These are phyloP conservation scores for Hypoxylon crocopeplum DNA, from an alignment of 495 filamentous ascomycete species.

Conservation along the genomic window DNA sequence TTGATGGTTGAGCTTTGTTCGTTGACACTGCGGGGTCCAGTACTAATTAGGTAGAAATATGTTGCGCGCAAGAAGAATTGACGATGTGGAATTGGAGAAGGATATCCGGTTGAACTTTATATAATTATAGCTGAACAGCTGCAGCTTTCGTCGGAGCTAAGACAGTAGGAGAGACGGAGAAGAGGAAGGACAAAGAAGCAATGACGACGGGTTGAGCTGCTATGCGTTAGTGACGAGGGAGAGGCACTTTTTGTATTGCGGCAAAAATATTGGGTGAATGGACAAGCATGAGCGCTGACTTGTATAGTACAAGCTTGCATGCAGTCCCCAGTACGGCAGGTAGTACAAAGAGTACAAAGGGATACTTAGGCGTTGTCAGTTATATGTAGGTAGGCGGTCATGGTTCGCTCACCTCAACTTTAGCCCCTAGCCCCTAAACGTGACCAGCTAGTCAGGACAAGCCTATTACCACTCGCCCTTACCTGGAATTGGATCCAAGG, in stretches of 20 bases:
- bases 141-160: constrained; percentile 8
- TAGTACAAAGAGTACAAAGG: constrained; percentile 14
- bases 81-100: constrained; percentile 5
- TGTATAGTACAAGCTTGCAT: constrained; percentile 20
- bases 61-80: constrained; percentile 11
- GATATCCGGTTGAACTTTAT: constrained; percentile 11
- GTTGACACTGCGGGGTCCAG: constrained; percentile 33
- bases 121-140: constrained; percentile 15
- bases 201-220: constrained; percentile 1
- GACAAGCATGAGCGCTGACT: neutral
- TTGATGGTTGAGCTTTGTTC: constrained; percentile 35
- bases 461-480: neutral
- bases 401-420: no score
- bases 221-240: constrained; percentile 22
- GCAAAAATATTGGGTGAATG: constrained; percentile 36
- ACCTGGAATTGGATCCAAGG: neutral
- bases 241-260: constrained; percentile 41
- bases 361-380: constrained; percentile 4
- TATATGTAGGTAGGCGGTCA: no score
- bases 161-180: constrained; percentile 3
- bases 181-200: constrained; percentile 22
- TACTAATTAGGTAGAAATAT: constrained; percentile 9
- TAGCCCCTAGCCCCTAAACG: neutral
- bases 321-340: constrained; percentile 26
- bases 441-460: neutral